Evolutionary conservation across 345 rosid species (phyloP), one percentile per base, ranked within the genome.

Genomic region (Leavenworthia alabamica): DNA sequence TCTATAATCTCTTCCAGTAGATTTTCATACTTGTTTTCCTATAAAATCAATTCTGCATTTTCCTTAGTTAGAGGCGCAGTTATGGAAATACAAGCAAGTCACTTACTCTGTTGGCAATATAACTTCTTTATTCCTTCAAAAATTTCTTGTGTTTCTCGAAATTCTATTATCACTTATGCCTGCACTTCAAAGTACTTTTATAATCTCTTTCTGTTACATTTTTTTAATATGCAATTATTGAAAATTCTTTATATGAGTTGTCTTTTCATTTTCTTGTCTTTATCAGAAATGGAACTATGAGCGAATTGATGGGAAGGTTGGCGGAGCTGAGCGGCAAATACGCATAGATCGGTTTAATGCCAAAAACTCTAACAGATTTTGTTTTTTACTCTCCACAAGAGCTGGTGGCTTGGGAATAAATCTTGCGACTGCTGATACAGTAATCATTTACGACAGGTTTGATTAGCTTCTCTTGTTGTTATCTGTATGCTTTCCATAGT

Each of bases 381-480:
- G 99, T 66, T 94, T 94, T 72, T 78, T 94, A 72, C 95, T 90
- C 63, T 94, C 99, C 50, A 94, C 99, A 46, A 88, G 99, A 78
- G 97, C 99, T 67, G 99, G 99, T 66, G 99, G 97, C 69, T 77
- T 94, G 78, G 99, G 99, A 74, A 94, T 94, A 74, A 94, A 94
- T 78, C 99, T 94, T 76, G 99, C 99, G 57, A 94, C 99, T 3
- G 99, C 99, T 7, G 99, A 94, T 74, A 94, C 99, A 8, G 99
- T 94, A 47, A 86, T 94, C 67, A 90, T 94, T 39, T 94, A 94
- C 61, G 99, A 94, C 77, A 94, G 99, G 99, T 94, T 50, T 64
- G 51, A 29, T 65, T 6, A 70, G 63, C 43, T 45, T 28, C 37
- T 36, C 45, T 24, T 24, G 27, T 32, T 62, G 52, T 14, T 47